Evolutionary conservation across 371 early-diverging fungal species (phyloP).

Genomic region (Mortierella sp.): DNA sequence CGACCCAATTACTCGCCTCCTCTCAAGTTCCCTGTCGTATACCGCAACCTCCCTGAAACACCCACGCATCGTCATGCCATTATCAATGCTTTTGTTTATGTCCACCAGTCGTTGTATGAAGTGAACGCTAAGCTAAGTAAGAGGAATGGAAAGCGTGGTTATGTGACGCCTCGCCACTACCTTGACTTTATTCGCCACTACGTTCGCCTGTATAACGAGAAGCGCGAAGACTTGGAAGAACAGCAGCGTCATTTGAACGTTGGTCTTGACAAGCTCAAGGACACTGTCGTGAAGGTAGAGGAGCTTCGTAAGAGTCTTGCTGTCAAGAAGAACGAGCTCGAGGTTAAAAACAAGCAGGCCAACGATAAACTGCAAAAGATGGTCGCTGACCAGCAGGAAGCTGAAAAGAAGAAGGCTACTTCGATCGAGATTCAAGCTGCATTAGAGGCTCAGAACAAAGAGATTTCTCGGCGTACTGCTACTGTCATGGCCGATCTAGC

Average conservation of each 20-base stretch:
- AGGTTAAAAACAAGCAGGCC: conserved; percentile 91
- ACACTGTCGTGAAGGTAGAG: conserved; percentile 97
- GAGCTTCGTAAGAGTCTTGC: conserved; percentile 92
- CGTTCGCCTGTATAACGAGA: conserved; percentile 90
- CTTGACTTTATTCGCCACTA: conserved; percentile 97
- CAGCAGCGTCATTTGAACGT: conserved; percentile 98
- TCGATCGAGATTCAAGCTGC: conserved; percentile 86
- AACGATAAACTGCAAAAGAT: conserved; percentile 97
- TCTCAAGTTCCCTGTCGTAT: conserved; percentile 82
- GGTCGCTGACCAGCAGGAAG: conserved; percentile 96
- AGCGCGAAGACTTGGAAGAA: conserved; percentile 96
- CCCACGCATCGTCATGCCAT: conserved; percentile 89
- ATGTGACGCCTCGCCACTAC: conserved; percentile 97
- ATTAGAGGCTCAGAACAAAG: conserved; percentile 81
- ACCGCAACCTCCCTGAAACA: conserved; percentile 79
- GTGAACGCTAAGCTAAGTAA: conserved; percentile 88
- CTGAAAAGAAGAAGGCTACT: conserved; percentile 91
- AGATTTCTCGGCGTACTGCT: conserved; percentile 84
- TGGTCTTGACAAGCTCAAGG: conserved; percentile 96
- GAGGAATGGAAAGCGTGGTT: conserved; percentile 85
- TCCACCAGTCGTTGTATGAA: conserved; percentile 91
- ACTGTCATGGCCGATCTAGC: conserved; percentile 93
- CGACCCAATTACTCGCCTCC: conserved; percentile 77
- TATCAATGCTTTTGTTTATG: conserved; percentile 91
- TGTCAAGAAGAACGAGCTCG: conserved; percentile 89